Percentiles rank a stretch among this genome's conserved stretches.
phyloP scores from a whole-genome alignment of 176 grass and related monocot species.

The Tuctoria greenei region DNA sequence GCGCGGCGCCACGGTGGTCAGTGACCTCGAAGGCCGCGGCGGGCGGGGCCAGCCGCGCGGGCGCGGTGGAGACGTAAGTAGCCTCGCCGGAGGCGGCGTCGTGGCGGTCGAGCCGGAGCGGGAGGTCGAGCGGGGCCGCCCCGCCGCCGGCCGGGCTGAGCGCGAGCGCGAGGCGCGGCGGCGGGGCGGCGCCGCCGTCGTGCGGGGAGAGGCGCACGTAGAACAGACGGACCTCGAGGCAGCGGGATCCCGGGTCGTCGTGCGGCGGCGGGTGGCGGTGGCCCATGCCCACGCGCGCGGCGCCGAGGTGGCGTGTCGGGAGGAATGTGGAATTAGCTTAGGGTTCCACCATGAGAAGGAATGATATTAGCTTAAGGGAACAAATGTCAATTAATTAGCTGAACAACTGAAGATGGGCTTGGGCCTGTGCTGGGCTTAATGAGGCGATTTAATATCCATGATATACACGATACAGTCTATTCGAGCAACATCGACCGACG shows the following conservation, averaged over 20 bases:
- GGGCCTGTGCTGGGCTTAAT: not conserved
- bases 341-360: slow-evolving; percentile 40
- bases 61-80: slow-evolving; percentile 71
- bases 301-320: not conserved
- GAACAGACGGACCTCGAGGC: slow-evolving; percentile 83
- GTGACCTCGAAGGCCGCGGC: slow-evolving; percentile 59
- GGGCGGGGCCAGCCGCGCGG: slow-evolving; percentile 48
- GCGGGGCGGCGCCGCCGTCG: not conserved
- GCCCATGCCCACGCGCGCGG: slow-evolving; percentile 28
- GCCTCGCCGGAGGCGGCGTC: slow-evolving; percentile 58
- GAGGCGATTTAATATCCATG: not conserved
- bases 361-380: not conserved
- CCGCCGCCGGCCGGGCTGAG: slow-evolving; percentile 42
- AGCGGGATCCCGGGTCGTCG: slow-evolving; percentile 19
- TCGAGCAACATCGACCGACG: not conserved
- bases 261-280: slow-evolving; percentile 7
- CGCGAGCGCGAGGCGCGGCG: slow-evolving; percentile 47
- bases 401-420: not conserved
- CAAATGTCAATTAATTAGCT: no score
- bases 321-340: not conserved
- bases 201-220: slow-evolving; percentile 69
- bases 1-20: slow-evolving; percentile 58
- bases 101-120: slow-evolving; percentile 69
- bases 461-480: not conserved
- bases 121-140: slow-evolving; percentile 6